Percentiles rank a stretch among this genome's conserved stretches.
phyloP scores from a whole-genome alignment of 1,284 basidiomycete species.

The Ceratobasidium sp. region DNA sequence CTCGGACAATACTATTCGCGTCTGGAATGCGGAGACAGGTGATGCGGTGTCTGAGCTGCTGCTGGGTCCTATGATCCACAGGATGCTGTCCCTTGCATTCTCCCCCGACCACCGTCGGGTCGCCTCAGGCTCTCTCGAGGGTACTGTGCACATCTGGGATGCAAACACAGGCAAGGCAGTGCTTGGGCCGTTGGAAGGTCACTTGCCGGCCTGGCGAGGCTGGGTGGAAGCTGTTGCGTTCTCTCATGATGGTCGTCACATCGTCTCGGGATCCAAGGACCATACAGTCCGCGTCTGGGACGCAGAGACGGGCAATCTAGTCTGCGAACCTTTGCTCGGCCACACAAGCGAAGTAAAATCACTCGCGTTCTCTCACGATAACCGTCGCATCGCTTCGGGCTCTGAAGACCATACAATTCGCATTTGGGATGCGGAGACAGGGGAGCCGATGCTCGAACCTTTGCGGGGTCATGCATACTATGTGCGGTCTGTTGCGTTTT shows the following conservation, averaged over 20 bases:
- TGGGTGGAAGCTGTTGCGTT: constrained; percentile 14
- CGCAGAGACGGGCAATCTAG: background rate
- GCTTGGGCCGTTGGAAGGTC: constrained; percentile 9
- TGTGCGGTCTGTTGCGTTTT: constrained; percentile 41
- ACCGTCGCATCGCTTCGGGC: constrained; percentile 23
- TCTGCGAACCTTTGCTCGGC: background rate
- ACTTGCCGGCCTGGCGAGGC: background rate
- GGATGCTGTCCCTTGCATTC: constrained; percentile 15
- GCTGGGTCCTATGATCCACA: constrained; percentile 22
- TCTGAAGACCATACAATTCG: constrained; percentile 31
- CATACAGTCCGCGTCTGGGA: too few relatives aligned
- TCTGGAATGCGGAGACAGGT: constrained; percentile 32
- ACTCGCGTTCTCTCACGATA: too few relatives aligned
- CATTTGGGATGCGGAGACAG: constrained; percentile 18
- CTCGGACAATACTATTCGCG: constrained; percentile 15
- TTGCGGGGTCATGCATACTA: background rate
- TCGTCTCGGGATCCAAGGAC: too few relatives aligned
- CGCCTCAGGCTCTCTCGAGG: constrained; percentile 25
- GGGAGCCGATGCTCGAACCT: background rate
- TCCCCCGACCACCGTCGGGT: constrained; percentile 35
- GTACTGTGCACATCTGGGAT: constrained; percentile 37
- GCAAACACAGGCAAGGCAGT: background rate
- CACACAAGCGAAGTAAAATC: background rate
- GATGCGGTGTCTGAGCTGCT: background rate
- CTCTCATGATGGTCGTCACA: background rate